Conservation (phyloP, 176 grass and related monocot species). For the Oryza coarctata region DNA sequence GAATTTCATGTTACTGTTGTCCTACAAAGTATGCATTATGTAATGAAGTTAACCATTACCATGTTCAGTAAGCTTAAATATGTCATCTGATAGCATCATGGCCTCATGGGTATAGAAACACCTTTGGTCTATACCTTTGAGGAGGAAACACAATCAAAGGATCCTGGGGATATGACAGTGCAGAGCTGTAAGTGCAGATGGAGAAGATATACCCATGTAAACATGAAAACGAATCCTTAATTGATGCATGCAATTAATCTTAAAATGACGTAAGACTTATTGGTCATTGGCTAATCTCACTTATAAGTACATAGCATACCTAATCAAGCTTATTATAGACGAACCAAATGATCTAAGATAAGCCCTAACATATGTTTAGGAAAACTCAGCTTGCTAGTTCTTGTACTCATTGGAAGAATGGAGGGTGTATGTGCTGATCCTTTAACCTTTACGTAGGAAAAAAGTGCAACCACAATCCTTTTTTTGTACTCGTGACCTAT, state of each 20-base stretch:
- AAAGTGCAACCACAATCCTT: neutral
- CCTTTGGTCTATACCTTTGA: neutral
- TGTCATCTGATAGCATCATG: neutral
- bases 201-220: neutral
- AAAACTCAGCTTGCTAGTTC: neutral
- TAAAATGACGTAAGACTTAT: neutral
- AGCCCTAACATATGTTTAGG: neutral
- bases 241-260: neutral
- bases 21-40: neutral
- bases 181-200: neutral
- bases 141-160: neutral
- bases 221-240: neutral
- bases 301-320: neutral
- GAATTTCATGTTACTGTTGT: neutral
- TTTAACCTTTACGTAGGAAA: slow-evolving; percentile 1
- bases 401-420: slow-evolving; percentile 16
- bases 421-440: neutral
- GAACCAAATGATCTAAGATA: neutral
- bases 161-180: neutral
- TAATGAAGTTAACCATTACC: neutral
- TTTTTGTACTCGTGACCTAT: neutral
- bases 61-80: slow-evolving; percentile 3
- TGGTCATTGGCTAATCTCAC: neutral
- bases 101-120: neutral
- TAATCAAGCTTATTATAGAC: neutral